Conservation (phyloP, 1,284 basidiomycete genomes). For the Ceratobasidium sp. region DNA sequence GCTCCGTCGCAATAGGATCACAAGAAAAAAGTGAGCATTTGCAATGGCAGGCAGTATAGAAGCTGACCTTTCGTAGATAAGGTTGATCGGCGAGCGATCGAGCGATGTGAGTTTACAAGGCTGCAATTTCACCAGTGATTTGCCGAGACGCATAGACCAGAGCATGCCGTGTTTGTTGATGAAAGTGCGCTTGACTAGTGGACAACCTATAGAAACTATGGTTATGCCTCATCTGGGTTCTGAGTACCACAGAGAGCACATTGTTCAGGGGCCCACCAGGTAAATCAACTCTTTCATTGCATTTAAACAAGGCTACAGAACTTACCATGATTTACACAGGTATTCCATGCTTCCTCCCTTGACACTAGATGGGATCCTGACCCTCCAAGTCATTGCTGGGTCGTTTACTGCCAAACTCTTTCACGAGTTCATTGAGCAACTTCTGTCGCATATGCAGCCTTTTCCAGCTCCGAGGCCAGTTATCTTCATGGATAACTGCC, state of each 20-base stretch:
- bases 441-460: constrained; percentile 38
- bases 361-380: constrained; percentile 33
- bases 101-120: constrained; percentile 38
- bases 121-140: constrained; percentile 52
- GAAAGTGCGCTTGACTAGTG: constrained; percentile 55
- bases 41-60: background rate
- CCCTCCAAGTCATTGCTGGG: constrained; percentile 31
- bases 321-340: constrained; percentile 51
- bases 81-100: background rate
- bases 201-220: constrained; percentile 50
- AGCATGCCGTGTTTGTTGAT: constrained; percentile 59
- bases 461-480: constrained; percentile 42
- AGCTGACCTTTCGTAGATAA: background rate
- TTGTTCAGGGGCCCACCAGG: constrained; percentile 38
- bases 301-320: constrained; percentile 52
- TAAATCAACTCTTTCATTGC: constrained; percentile 49
- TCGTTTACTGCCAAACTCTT: constrained; percentile 30
- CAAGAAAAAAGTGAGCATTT: constrained; percentile 52
- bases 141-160: constrained; percentile 51
- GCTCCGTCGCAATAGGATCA: constrained; percentile 50
- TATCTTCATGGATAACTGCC: constrained; percentile 46
- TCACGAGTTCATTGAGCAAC: constrained; percentile 36
- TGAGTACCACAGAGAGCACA: constrained; percentile 38
- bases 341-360: constrained; percentile 40
- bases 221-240: background rate